Percentiles rank a stretch among this genome's conserved stretches.
Evolutionary conservation across 441 rosid species (phyloP).

Genomic region (Adansonia madagascariensis): DNA sequence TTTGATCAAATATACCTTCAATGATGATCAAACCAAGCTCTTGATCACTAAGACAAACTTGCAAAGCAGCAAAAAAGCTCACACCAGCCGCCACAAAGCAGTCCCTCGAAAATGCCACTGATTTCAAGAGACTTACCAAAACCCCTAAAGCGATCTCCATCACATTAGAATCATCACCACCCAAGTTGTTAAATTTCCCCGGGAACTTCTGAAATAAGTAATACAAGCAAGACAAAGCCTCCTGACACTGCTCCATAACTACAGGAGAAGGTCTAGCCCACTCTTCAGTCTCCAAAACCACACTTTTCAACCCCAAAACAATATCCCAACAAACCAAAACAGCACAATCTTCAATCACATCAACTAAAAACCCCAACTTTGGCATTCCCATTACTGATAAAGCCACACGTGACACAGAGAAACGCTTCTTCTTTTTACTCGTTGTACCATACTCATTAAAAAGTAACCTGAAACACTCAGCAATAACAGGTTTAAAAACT

Average conservation of each 20-base stretch:
- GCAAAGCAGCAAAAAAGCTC: constrained; percentile 80
- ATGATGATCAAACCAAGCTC: constrained; percentile 76
- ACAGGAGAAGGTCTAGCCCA: constrained; percentile 84
- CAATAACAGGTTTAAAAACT: constrained; percentile 51
- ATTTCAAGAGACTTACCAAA: constrained; percentile 65
- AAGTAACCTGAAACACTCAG: constrained; percentile 60
- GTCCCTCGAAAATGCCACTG: constrained; percentile 75
- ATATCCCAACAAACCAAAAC: constrained; percentile 72
- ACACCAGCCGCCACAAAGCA: constrained; percentile 97
- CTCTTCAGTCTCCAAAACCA: constrained; percentile 59
- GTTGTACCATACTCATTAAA: constrained; percentile 62
- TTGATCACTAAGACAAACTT: constrained; percentile 67
- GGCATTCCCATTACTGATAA: constrained; percentile 91
- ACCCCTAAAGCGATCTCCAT: constrained; percentile 63
- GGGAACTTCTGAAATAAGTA: constrained; percentile 92
- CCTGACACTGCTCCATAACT: constrained; percentile 97
- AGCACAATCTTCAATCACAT: constrained; percentile 73
- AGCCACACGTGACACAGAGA: constrained; percentile 81
- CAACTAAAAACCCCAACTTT: constrained; percentile 76
- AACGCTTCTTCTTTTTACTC: constrained; percentile 50
- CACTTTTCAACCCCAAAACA: constrained; percentile 69
- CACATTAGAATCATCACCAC: constrained; percentile 42
- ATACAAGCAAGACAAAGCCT: constrained; percentile 86
- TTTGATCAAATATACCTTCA: constrained; percentile 62
- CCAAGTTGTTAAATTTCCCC: constrained; percentile 47